phyloP scores from a whole-genome alignment of 345 rosid genomes.

The Salix suchowensis region DNA sequence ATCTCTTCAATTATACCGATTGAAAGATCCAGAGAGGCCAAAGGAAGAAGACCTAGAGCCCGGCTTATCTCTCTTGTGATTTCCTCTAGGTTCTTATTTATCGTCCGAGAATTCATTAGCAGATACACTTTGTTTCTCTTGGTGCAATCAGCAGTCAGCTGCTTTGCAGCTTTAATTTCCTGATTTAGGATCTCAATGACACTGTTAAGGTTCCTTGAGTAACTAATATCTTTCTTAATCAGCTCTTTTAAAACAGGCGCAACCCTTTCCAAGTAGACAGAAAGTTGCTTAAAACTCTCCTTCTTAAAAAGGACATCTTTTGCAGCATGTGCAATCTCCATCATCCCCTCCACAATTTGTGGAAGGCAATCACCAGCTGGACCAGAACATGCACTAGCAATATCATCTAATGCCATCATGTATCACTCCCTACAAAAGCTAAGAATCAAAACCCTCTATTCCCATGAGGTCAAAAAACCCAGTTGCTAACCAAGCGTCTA shows the following conservation, averaged over 20 bases:
- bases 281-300: conserved; percentile 50
- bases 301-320: conserved; percentile 44
- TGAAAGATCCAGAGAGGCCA: conserved; percentile 54
- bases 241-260: conserved; percentile 53
- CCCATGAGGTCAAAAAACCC: conserved; percentile 7
- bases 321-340: conserved; percentile 34
- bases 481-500: not conserved
- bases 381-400: conserved; percentile 29
- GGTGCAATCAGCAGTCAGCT: conserved; percentile 40
- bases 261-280: conserved; percentile 43
- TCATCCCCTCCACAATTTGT: conserved; percentile 37
- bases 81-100: conserved; percentile 35
- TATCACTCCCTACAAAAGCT: conserved; percentile 10
- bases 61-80: conserved; percentile 44
- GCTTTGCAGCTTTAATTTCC: conserved; percentile 48
- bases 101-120: conserved; percentile 49
- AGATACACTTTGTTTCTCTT: conserved; percentile 61
- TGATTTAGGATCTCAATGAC: conserved; percentile 48
- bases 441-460: conserved; percentile 11
- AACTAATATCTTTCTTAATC: conserved; percentile 25
- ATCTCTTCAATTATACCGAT: conserved; percentile 39
- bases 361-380: conserved; percentile 45
- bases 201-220: conserved; percentile 41
- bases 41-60: conserved; percentile 52
- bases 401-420: conserved; percentile 40